Base-by-base conservation (phyloP, 495 filamentous ascomycete genomes). In the Neurospora intermedia region DNA sequence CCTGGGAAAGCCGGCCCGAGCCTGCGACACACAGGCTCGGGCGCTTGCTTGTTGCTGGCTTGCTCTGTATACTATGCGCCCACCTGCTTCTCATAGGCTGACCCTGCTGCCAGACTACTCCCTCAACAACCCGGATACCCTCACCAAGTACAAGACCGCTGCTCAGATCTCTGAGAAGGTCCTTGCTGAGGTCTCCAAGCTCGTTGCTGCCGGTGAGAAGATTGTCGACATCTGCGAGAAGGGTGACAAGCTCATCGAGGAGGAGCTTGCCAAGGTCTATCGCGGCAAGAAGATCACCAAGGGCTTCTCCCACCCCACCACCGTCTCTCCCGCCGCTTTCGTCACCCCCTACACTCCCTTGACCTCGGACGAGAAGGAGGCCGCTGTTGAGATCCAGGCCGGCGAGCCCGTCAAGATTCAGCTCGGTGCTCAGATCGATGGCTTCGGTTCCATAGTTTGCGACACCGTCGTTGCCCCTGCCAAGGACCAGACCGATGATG, bases 121-220 rank as follows among this genome's bases (percentile, higher is more conserved):
- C 74, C 88, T 98, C 80, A 92, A 91, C 84, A 99, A 98, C 87
- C 94, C 96, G 70, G 95, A 98, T 78, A 97, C 94, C 76, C 88
- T 99, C 76, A 97, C 96, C 81, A 99, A 98, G 87, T 99, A 99
- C 87, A 98, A 97, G 88, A 93, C 91, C 75, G 96, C 96, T 46
- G 96, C 93, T 69, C 87, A 89, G 77, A 98, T 99, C 83, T 96
- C 96, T 45, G 93, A 97, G 81, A 96, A 93, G 84, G 94, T 96
- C 74, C 89, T 99, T 48, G 92, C 94, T 74, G 90, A 91, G 74
- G 94, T 99, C 73, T 86, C 86, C 54, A 86, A 93, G 89, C 88
- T 89, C 84, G 96, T 93, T 77, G 81, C 91, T 69, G 91, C 96
- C 75, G 96, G 93, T 78, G 91, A 89, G 82, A 98, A 96, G 85